Percentiles rank a stretch among this genome's conserved stretches.
Evolutionary conservation across 306 rosid species (phyloP).

Genomic region (Cicer judaicum): DNA sequence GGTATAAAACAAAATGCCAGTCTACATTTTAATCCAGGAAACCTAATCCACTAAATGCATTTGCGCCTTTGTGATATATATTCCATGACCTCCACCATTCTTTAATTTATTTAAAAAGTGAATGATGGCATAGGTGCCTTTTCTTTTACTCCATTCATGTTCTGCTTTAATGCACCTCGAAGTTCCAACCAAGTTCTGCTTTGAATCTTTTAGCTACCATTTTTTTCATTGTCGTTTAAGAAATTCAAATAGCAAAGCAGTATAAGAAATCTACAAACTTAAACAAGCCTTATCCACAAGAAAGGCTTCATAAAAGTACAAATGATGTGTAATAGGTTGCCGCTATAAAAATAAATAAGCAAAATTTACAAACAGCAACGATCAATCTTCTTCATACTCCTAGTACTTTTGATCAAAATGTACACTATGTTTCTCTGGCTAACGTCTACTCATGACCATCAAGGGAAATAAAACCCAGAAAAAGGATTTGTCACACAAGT

Average conservation of each 20-base stretch:
- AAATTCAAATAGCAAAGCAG: slow-evolving; percentile 17
- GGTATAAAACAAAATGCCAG: slow-evolving; percentile 26
- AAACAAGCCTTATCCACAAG: slow-evolving; percentile 35
- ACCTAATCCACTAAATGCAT: slow-evolving; percentile 46
- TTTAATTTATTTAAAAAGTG: slow-evolving; percentile 7
- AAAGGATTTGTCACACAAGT: neutral
- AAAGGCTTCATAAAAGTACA: slow-evolving; percentile 10
- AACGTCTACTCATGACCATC: neutral
- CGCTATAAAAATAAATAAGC: neutral
- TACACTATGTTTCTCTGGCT: neutral
- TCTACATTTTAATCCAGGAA: slow-evolving; percentile 24
- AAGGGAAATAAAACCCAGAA: neutral
- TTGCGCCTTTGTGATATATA: slow-evolving; percentile 33
- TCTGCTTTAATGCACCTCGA: slow-evolving; percentile 43
- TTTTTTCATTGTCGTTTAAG: slow-evolving; percentile 5
- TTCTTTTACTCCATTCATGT: slow-evolving; percentile 35
- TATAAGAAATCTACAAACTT: slow-evolving; percentile 17
- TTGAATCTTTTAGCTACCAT: slow-evolving; percentile 35
- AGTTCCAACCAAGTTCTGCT: slow-evolving; percentile 26
- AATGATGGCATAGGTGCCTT: slow-evolving; percentile 33
- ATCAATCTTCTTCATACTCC: neutral
- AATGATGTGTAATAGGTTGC: neutral
- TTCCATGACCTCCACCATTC: slow-evolving; percentile 34
- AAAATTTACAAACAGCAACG: neutral
- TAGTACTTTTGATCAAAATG: slow-evolving; percentile 5